Conservation (phyloP, 2,329 filamentous ascomycete species). For the Talaromyces sp. region DNA sequence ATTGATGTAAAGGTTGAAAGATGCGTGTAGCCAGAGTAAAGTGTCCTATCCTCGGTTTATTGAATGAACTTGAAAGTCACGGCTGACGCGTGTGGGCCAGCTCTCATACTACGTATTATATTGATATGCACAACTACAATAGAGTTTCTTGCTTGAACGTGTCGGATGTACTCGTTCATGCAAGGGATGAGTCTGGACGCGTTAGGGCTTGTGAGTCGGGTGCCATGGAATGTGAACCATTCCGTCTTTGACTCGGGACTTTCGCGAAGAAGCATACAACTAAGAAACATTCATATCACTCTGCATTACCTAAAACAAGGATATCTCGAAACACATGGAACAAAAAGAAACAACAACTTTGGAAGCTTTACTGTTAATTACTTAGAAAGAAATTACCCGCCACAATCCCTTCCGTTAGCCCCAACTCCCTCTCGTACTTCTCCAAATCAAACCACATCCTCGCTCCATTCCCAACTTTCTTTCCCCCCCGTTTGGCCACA, state of each 20-base stretch:
- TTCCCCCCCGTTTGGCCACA: conserved; percentile 4
- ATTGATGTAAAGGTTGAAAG: background rate
- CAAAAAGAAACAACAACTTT: background rate
- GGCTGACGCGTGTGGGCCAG: background rate
- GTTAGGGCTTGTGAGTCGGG: background rate
- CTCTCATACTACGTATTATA: background rate
- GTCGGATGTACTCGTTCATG: background rate
- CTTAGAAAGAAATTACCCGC: conserved; percentile 17
- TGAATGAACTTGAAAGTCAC: background rate
- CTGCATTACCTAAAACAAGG: background rate
- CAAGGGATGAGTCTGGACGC: background rate
- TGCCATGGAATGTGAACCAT: background rate
- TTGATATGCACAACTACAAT: background rate
- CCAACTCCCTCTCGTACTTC: conserved; percentile 14
- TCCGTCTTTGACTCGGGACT: background rate
- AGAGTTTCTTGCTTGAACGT: background rate
- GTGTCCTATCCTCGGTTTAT: background rate
- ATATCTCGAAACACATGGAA: background rate
- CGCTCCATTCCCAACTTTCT: conserved; percentile 17
- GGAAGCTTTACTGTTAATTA: background rate
- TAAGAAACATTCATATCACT: background rate
- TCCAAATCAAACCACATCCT: conserved; percentile 19
- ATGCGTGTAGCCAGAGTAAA: background rate
- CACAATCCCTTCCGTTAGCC: conserved; percentile 14
- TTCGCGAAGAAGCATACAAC: background rate